Conservation (phyloP, 345 rosid genomes). For the Hirschfeldia incana region DNA sequence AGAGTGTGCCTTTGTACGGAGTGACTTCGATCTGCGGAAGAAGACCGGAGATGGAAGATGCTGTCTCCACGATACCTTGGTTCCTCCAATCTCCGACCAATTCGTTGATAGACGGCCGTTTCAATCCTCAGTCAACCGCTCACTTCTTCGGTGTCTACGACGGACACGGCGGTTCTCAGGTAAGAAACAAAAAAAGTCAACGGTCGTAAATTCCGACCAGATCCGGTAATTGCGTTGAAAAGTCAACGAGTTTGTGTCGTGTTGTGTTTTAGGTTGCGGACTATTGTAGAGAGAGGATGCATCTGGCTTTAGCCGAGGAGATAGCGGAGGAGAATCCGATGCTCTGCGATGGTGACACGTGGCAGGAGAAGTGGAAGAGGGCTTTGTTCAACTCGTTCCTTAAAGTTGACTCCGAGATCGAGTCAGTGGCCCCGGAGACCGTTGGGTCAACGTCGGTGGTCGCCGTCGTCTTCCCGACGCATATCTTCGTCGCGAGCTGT, state of each 20-base stretch:
- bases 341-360: conserved; percentile 48
- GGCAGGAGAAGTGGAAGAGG: conserved; percentile 66
- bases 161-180: conserved; percentile 85
- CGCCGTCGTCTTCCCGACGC: conserved; percentile 57
- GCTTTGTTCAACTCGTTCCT: conserved; percentile 59
- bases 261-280: conserved; percentile 54
- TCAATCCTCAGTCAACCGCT: conserved; percentile 37
- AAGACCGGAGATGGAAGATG: conserved; percentile 89
- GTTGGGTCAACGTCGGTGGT: conserved; percentile 86
- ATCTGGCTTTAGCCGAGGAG: conserved; percentile 70
- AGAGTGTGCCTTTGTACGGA: conserved; percentile 59
- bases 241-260: background rate
- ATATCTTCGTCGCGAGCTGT: conserved; percentile 69
- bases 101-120: conserved; percentile 32
- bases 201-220: background rate
- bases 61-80: conserved; percentile 53
- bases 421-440: conserved; percentile 62
- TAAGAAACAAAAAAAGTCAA: conserved; percentile 19
- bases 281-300: conserved; percentile 64
- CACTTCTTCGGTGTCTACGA: conserved; percentile 83
- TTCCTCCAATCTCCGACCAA: conserved; percentile 47
- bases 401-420: conserved; percentile 61
- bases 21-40: conserved; percentile 62
- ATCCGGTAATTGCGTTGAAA: background rate
- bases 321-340: conserved; percentile 41